These are phyloP conservation scores for Alternaria panax DNA, from an alignment of 2,329 filamentous ascomycete genomes.

Conservation along the genomic window DNA sequence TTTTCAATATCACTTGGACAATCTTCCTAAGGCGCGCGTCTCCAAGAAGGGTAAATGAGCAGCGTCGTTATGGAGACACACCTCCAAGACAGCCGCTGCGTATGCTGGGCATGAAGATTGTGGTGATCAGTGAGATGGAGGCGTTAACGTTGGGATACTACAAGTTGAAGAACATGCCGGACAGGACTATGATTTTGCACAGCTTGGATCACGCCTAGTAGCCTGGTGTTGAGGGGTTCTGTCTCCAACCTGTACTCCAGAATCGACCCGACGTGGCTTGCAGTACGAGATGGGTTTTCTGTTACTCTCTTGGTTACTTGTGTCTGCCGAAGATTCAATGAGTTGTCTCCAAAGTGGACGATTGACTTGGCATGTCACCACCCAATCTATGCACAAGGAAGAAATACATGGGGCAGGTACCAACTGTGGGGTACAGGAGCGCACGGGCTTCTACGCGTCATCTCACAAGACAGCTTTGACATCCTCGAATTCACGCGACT, in stretches of 20 bases:
- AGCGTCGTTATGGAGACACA: too few relatives aligned
- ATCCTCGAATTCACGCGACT: not conserved
- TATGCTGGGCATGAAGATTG: not conserved
- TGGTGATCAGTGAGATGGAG: not conserved
- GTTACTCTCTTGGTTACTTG: not conserved
- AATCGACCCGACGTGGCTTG: not conserved
- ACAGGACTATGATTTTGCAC: not conserved
- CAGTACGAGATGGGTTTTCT: not conserved
- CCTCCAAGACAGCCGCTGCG: not conserved
- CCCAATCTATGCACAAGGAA: not conserved
- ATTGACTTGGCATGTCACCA: not conserved
- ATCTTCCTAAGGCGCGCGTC: too few relatives aligned
- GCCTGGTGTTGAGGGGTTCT: not conserved
- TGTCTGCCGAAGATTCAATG: not conserved
- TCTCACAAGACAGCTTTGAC: constrained; percentile 9
- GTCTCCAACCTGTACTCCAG: not conserved
- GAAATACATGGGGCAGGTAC: not conserved
- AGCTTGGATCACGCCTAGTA: not conserved
- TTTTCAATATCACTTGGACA: not conserved
- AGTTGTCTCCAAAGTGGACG: not conserved
- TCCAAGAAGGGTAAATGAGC: too few relatives aligned
- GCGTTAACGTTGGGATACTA: not conserved
- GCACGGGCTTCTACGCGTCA: constrained; percentile 23
- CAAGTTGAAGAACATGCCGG: not conserved
- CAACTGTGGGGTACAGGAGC: constrained; percentile 15